Percentiles rank a stretch among this genome's conserved stretches.
phyloP scores from a whole-genome alignment of 331 rosid genomes.

The Pyrus hybrid region DNA sequence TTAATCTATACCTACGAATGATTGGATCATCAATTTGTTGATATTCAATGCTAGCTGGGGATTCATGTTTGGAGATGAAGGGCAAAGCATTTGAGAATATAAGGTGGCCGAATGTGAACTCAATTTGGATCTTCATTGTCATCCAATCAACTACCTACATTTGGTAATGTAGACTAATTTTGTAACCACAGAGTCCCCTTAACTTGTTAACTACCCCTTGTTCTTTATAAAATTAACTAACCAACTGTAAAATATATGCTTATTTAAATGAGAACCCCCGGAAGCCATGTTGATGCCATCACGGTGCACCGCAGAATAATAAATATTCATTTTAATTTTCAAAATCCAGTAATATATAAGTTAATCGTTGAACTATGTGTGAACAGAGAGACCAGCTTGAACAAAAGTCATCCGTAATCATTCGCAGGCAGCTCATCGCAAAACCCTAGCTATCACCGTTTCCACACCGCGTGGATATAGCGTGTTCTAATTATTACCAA shows the following conservation, averaged over 20 bases:
- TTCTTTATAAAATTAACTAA: background rate
- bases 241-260: background rate
- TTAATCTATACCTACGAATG: background rate
- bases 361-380: background rate
- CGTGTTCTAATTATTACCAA: background rate
- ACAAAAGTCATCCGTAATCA: background rate
- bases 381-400: background rate
- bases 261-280: background rate
- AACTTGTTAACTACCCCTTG: background rate
- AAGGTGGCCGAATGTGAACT: background rate
- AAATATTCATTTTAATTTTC: background rate
- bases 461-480: constrained; percentile 1
- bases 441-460: background rate
- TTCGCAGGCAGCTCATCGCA: background rate
- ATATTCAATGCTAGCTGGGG: background rate
- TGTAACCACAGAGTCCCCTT: background rate
- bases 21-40: background rate
- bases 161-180: background rate
- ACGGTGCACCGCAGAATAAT: background rate
- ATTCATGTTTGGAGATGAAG: background rate
- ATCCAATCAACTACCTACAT: background rate
- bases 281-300: background rate
- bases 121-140: background rate
- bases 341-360: background rate
- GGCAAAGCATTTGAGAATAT: background rate